Base-by-base conservation (phyloP, 306 rosid species). In the Fragaria nilgerrensis region DNA sequence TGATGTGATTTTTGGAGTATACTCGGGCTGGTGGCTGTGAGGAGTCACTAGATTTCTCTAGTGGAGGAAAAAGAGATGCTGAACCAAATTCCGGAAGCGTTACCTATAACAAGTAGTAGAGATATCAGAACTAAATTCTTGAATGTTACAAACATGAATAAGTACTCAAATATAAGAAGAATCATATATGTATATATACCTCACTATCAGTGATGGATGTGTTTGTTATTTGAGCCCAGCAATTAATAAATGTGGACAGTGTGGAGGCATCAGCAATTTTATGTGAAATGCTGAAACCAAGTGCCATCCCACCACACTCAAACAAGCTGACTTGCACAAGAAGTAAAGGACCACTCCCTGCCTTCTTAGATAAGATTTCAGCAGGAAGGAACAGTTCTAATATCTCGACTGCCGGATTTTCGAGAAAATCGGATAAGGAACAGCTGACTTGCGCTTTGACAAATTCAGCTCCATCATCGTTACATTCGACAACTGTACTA, bases 281-380 rank as follows among this genome's bases (percentile, higher is more conserved):
- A 68, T 88, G 93, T 9, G 86, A 87, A n/a, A 84, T 56, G 56
- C 83, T 78, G 1, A 76, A 1, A 9, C 88, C 86, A 20, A 91
- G 71, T 4, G 89, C 88, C 36, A 87, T 73, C 39, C 90, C 90
- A 2, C 90, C 90, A 61, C 93, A 87, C 61, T 75, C 70, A 41
- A 90, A 88, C 7, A 79, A 5, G 12, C 73, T 88, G 5, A 78
- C 87, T 53, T 87, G 91, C 50, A 86, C 68, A 25, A 79, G 73
- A n/a, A 85, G 75, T 52, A 82, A 75, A 45, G 79, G 62, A 27
- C 70, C 76, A 3, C 65, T 29, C 64, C 61, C 56, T 36, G 79
- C 79, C 56, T 73, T 66, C 2, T 16, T 29, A 19, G 82, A 47
- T 32, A 6, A 48, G 4, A 11, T 43, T 37, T 71, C 79, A 71